Evolutionary conservation across 192 early-diverging fungal genomes (phyloP).

Genomic region (Entomortierella beljakovae): DNA sequence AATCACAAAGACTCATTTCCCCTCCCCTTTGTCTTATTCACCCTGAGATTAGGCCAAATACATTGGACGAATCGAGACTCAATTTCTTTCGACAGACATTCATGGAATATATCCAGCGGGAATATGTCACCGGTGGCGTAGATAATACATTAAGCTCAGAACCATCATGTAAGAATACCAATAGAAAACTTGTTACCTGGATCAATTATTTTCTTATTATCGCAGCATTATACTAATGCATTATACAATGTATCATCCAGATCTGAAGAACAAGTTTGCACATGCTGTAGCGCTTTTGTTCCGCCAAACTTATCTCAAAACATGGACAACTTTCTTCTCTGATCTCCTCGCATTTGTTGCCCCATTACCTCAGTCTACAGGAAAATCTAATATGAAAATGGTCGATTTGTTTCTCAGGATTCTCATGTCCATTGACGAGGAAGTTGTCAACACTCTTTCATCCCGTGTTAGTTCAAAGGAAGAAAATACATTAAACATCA

Average conservation of each 20-base stretch:
- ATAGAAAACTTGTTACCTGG: too few species aligned
- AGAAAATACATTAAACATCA: conserved; percentile 78
- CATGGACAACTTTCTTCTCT: conserved; percentile 90
- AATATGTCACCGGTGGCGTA: conserved; percentile 59
- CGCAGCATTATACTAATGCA: neutral
- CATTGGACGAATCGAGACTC: conserved; percentile 60
- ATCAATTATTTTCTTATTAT: too few species aligned
- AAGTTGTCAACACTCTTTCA: conserved; percentile 82
- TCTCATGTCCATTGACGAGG: conserved; percentile 85
- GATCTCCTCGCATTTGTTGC: conserved; percentile 80
- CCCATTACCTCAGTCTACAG: conserved; percentile 59
- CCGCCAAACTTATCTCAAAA: conserved; percentile 82
- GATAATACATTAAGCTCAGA: conserved; percentile 57
- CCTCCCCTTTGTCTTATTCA: neutral
- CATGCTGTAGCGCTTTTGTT: conserved; percentile 85
- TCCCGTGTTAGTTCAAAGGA: conserved; percentile 68
- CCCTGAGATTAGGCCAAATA: conserved; percentile 55
- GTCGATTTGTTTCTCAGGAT: conserved; percentile 85
- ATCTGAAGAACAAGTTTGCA: conserved; percentile 85
- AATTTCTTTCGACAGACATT: conserved; percentile 65
- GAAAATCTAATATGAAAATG: conserved; percentile 62
- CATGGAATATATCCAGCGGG: conserved; percentile 69
- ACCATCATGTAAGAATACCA: conserved; percentile 65
- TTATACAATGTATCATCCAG: conserved; percentile 26
- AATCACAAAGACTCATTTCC: conserved; percentile 19